Evolutionary conservation across 2,329 filamentous ascomycete species (phyloP).

Genomic region (Aureobasidium sp.): DNA sequence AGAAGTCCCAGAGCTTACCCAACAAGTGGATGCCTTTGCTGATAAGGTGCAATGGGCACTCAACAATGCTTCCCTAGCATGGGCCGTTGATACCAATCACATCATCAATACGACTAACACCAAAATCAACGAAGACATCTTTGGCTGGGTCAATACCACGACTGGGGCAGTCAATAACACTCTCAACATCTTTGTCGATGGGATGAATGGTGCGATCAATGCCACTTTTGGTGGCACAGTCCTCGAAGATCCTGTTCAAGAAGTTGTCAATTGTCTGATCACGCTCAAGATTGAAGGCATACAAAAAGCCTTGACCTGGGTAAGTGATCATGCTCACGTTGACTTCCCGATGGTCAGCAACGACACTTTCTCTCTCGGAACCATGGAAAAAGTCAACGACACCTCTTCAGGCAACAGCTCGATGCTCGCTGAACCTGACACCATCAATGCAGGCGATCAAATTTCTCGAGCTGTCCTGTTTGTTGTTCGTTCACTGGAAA

Average conservation of each 20-base stretch:
- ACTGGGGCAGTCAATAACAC: constrained; percentile 80
- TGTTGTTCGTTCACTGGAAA: constrained; percentile 61
- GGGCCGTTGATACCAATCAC: constrained; percentile 69
- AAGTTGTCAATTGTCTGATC: constrained; percentile 80
- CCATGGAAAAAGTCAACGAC: constrained; percentile 48
- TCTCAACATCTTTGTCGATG: constrained; percentile 70
- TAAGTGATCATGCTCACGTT: constrained; percentile 78
- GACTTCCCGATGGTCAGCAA: constrained; percentile 70
- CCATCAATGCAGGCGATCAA: constrained; percentile 67
- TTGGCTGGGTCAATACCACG: constrained; percentile 80
- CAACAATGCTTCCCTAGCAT: constrained; percentile 64
- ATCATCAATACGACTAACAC: constrained; percentile 58
- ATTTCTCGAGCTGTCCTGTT: constrained; percentile 68
- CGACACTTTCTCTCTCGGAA: constrained; percentile 77
- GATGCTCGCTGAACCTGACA: constrained; percentile 68
- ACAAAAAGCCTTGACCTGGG: constrained; percentile 88
- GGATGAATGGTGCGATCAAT: constrained; percentile 68
- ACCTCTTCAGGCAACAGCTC: constrained; percentile 50
- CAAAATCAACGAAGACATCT: constrained; percentile 75
- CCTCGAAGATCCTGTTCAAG: constrained; percentile 68
- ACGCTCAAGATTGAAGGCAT: constrained; percentile 78
- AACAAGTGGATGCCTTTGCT: constrained; percentile 71
- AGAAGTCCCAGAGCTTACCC: constrained; percentile 66
- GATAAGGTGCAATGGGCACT: constrained; percentile 66
- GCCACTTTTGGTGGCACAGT: constrained; percentile 74